phyloP scores from a whole-genome alignment of 306 rosid genomes.

The Calophaca sinica region DNA sequence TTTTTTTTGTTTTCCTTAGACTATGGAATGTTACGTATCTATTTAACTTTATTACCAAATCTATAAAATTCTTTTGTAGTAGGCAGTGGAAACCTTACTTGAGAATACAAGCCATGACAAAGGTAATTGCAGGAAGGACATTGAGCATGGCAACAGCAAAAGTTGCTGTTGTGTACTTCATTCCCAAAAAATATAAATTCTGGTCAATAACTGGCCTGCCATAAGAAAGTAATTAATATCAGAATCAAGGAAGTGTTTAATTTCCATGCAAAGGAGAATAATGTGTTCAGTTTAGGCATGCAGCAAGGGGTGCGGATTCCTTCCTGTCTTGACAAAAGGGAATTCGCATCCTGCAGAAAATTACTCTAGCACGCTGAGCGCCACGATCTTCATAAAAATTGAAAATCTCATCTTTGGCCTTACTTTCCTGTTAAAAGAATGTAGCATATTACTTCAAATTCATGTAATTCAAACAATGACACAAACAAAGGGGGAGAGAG shows the following conservation, averaged over 20 bases:
- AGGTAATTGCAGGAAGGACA: conserved; percentile 90
- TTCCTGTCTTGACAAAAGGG: no score
- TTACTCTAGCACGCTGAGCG: conserved; percentile 87
- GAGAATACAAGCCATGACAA: conserved; percentile 80
- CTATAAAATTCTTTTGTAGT: no score
- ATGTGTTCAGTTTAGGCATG: conserved; percentile 2
- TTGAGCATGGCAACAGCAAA: conserved; percentile 89
- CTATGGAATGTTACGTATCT: neutral
- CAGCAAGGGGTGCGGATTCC: no score
- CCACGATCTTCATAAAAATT: conserved; percentile 69
- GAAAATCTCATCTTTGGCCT: conserved; percentile 91
- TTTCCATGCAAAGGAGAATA: conserved; percentile 10
- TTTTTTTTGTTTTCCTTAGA: no score
- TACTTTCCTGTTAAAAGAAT: conserved; percentile 68
- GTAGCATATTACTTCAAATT: neutral
- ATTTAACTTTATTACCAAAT: no score
- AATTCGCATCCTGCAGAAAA: neutral
- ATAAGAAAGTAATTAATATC: conserved; percentile 2
- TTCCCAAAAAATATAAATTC: conserved; percentile 81
- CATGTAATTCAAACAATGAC: no score
- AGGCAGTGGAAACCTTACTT: conserved; percentile 53
- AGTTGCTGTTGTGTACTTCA: conserved; percentile 98
- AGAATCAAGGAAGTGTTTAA: neutral
- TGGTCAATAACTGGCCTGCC: conserved; percentile 95
- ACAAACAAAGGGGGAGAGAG: no score